Percentiles rank a stretch among this genome's conserved stretches.
These are phyloP conservation scores for Colletotrichum salicis DNA, from an alignment of 2,329 filamentous ascomycete species.

Conservation along the genomic window DNA sequence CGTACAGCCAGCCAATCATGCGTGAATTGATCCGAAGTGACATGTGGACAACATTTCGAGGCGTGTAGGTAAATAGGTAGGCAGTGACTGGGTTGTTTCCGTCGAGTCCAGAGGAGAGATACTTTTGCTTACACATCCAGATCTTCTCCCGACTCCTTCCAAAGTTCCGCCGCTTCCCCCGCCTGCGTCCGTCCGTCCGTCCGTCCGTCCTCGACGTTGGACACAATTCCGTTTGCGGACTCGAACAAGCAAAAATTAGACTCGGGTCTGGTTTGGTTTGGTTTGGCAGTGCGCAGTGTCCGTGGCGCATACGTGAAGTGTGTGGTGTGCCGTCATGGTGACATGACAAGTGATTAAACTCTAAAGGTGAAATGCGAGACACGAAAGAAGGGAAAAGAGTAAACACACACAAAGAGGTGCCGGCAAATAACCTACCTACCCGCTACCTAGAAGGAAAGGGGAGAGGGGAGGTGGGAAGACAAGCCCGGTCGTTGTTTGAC, in stretches of 20 bases:
- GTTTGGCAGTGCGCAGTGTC: neutral
- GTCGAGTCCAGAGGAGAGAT: neutral
- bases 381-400: neutral
- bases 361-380: slow-evolving; percentile 29
- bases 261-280: neutral
- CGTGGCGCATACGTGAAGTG: neutral
- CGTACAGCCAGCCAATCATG: neutral
- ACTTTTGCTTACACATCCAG: neutral
- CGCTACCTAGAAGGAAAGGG: neutral
- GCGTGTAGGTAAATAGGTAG: no score
- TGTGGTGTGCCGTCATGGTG: slow-evolving; percentile 15
- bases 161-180: neutral
- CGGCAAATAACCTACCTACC: neutral
- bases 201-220: neutral
- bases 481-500: neutral
- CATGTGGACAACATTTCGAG: no score
- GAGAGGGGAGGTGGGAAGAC: neutral
- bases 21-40: no score
- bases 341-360: slow-evolving; percentile 35
- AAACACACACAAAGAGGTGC: neutral
- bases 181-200: neutral
- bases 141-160: neutral
- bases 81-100: neutral
- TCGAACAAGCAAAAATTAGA: neutral
- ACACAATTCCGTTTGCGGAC: slow-evolving; percentile 12